These are phyloP conservation scores for Boletus reticulatus DNA, from an alignment of 768 basidiomycete genomes.

Conservation along the genomic window DNA sequence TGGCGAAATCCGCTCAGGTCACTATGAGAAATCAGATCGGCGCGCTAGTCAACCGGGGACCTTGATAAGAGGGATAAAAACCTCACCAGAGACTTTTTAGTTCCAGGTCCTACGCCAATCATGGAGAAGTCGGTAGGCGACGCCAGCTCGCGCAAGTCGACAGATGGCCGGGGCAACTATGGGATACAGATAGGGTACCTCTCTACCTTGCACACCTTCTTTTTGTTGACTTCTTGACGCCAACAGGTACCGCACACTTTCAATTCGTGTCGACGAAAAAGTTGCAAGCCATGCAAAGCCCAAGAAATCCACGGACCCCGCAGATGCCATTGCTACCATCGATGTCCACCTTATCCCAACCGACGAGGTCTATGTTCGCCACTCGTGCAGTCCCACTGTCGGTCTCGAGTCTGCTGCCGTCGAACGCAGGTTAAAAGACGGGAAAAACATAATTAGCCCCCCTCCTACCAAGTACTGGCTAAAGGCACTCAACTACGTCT, in stretches of 20 bases:
- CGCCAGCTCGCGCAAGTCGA: slow-evolving; percentile 11
- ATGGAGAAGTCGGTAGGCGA: slow-evolving; percentile 21
- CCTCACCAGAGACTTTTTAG: too few species aligned
- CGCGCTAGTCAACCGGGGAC: background rate
- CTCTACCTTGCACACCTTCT: background rate
- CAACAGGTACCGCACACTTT: slow-evolving; percentile 43
- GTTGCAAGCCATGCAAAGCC: slow-evolving; percentile 14
- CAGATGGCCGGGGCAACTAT: slow-evolving; percentile 20
- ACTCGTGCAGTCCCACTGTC: slow-evolving; percentile 39
- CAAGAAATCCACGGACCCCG: slow-evolving; percentile 30
- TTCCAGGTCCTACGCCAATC: background rate
- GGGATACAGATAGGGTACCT: slow-evolving; percentile 33
- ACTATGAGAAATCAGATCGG: background rate
- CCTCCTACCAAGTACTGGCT: slow-evolving; percentile 47
- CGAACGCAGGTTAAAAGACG: slow-evolving; percentile 36
- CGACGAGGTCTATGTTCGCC: slow-evolving; percentile 43
- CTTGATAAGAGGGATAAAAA: slow-evolving; percentile 19
- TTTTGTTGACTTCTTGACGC: background rate
- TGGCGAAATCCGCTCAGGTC: slow-evolving; percentile 27
- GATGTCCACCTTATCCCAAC: slow-evolving; percentile 45
- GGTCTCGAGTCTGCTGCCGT: slow-evolving; percentile 50
- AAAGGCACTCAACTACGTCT: slow-evolving; percentile 51
- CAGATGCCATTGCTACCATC: slow-evolving; percentile 41
- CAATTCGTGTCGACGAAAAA: slow-evolving; percentile 40
- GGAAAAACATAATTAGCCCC: slow-evolving; percentile 49